phyloP scores from a whole-genome alignment of 768 basidiomycete genomes.

The Tylopilus plumbeoviolaceoides region DNA sequence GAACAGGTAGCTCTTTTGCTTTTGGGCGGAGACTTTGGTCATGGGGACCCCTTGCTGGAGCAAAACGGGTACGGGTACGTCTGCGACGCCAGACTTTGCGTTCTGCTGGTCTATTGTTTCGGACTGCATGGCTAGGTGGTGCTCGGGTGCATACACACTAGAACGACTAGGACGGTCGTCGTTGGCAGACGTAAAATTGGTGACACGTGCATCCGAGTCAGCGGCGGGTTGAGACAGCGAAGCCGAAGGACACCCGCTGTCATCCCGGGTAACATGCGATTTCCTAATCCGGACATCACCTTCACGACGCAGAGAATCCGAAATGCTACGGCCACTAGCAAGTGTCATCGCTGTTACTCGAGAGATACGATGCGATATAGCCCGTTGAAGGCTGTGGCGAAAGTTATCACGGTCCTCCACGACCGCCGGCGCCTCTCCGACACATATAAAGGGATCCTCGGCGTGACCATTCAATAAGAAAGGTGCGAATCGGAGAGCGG shows the following conservation, averaged over 20 bases:
- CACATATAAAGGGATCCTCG: conserved; percentile 16
- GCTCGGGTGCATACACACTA: not conserved
- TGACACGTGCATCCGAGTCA: not conserved
- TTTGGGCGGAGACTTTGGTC: conserved; percentile 80
- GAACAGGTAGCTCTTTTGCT: conserved; percentile 67
- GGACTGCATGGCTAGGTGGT: conserved; percentile 6
- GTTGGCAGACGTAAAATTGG: not conserved
- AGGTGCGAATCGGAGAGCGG: conserved; percentile 36
- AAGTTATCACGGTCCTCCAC: not conserved
- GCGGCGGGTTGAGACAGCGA: not conserved
- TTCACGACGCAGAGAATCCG: conserved; percentile 16
- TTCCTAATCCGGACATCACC: conserved; percentile 25
- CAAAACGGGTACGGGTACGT: conserved; percentile 52
- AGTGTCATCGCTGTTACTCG: conserved; percentile 29
- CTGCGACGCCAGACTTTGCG: conserved; percentile 17
- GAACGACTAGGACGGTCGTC: not conserved
- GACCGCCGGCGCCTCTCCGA: conserved; percentile 7
- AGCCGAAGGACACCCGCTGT: not conserved
- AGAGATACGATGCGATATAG: conserved; percentile 36
- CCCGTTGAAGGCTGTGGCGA: conserved; percentile 22
- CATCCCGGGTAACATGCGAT: not conserved
- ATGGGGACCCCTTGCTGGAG: conserved; percentile 66
- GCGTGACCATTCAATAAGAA: conserved; percentile 32
- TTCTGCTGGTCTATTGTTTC: not conserved
- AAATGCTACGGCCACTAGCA: conserved; percentile 28